Conservation (phyloP, 352 stramenopile species). For the Globisporangium perplexum region DNA sequence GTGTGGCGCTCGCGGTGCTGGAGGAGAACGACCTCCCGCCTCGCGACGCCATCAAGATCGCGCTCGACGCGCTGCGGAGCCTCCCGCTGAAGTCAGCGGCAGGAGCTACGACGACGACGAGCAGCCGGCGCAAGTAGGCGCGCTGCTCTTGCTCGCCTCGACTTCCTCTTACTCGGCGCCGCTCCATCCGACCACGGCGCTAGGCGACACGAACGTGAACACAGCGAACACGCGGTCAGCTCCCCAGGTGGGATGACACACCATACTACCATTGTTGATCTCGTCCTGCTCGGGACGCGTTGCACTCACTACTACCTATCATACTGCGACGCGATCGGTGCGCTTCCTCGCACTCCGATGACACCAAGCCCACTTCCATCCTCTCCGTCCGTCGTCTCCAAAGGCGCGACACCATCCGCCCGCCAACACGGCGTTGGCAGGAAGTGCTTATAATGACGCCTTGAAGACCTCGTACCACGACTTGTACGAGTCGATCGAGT, state of each 20-base stretch:
- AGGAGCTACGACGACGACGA: background rate
- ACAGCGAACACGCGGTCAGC: too few species aligned
- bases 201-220: background rate
- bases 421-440: too few species aligned
- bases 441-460: slow-evolving; percentile 9
- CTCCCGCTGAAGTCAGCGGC: slow-evolving; percentile 21
- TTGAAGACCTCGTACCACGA: slow-evolving; percentile 76
- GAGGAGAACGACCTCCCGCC: slow-evolving; percentile 51
- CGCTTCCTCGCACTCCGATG: too few species aligned
- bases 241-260: too few species aligned
- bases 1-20: slow-evolving; percentile 57
- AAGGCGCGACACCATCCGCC: too few species aligned
- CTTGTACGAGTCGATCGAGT: slow-evolving; percentile 64
- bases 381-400: too few species aligned
- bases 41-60: slow-evolving; percentile 69
- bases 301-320: background rate
- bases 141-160: background rate
- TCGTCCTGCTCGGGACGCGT: background rate
- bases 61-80: slow-evolving; percentile 61
- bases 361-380: too few species aligned
- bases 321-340: background rate
- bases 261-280: background rate
- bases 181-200: too few species aligned
- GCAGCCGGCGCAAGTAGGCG: slow-evolving; percentile 23
- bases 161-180: too few species aligned